These are phyloP conservation scores for Ceratobasidium sp. DNA, from an alignment of 1,284 basidiomycete species.

Conservation along the genomic window DNA sequence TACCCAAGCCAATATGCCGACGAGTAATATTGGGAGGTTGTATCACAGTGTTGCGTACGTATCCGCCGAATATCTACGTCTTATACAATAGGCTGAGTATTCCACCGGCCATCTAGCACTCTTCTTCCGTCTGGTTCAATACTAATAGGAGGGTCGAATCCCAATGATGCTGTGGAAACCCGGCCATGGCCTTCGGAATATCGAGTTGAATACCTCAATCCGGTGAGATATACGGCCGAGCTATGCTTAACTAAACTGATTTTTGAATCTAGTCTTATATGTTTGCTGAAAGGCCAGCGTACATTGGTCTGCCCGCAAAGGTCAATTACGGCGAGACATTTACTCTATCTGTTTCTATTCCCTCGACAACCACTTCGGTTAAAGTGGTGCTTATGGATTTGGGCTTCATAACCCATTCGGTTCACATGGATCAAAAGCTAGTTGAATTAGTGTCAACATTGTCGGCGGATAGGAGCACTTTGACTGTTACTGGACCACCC, in stretches of 20 bases:
- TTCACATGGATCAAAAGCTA: constrained; percentile 75
- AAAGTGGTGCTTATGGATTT: constrained; percentile 76
- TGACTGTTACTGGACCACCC: constrained; percentile 65
- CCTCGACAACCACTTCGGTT: constrained; percentile 23
- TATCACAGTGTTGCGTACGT: constrained; percentile 23
- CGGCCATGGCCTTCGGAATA: constrained; percentile 76
- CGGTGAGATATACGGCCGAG: constrained; percentile 46
- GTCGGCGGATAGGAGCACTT: constrained; percentile 52
- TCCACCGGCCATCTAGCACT: not conserved
- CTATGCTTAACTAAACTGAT: not conserved
- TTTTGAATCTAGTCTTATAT: constrained; percentile 42
- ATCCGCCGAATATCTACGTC: not conserved
- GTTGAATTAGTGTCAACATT: constrained; percentile 62
- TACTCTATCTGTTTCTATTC: constrained; percentile 12
- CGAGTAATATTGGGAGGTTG: constrained; percentile 12
- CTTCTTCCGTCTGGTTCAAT: constrained; percentile 58
- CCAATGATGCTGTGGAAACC: constrained; percentile 76
- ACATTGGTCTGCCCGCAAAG: constrained; percentile 53
- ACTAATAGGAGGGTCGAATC: constrained; percentile 82
- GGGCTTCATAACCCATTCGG: constrained; percentile 75
- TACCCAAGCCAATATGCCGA: constrained; percentile 15
- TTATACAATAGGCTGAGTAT: not conserved
- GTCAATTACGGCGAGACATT: constrained; percentile 58
- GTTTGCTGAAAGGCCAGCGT: constrained; percentile 56
- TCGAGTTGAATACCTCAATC: constrained; percentile 75